These are phyloP conservation scores for Auriscalpium orientale DNA, from an alignment of 768 basidiomycete species.

Conservation along the genomic window DNA sequence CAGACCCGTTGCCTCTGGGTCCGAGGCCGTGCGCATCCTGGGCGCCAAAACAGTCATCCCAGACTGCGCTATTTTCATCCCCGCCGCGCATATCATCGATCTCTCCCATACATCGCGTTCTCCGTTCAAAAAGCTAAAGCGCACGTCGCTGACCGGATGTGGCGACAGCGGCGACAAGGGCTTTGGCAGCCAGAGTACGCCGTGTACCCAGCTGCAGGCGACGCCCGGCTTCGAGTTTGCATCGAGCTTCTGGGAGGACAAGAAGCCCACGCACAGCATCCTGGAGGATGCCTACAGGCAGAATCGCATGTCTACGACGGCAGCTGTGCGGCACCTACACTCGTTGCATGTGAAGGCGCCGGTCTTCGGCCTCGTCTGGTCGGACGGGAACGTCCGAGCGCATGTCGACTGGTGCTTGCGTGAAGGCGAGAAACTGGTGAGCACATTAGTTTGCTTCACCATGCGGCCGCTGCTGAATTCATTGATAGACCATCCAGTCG, in stretches of 20 bases:
- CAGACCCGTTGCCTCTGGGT: slow-evolving; percentile 18
- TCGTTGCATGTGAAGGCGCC: slow-evolving; percentile 38
- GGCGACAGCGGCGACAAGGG: slow-evolving; percentile 36
- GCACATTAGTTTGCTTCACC: background rate
- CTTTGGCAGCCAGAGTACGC: slow-evolving; percentile 45
- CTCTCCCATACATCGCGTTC: slow-evolving; percentile 39
- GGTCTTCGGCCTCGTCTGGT: slow-evolving; percentile 49
- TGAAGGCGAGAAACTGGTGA: background rate
- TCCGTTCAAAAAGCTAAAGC: slow-evolving; percentile 40
- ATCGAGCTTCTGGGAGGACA: slow-evolving; percentile 53
- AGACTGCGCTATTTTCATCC: slow-evolving; percentile 43
- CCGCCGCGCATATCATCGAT: slow-evolving; percentile 27
- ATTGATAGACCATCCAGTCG: slow-evolving; percentile 37
- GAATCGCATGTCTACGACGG: slow-evolving; percentile 48
- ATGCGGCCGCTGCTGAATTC: background rate
- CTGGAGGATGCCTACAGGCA: slow-evolving; percentile 50
- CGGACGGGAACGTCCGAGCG: slow-evolving; percentile 42
- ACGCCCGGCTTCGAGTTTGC: slow-evolving; percentile 43
- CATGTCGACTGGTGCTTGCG: slow-evolving; percentile 47
- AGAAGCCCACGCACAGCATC: slow-evolving; percentile 43
- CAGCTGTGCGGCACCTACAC: slow-evolving; percentile 42
- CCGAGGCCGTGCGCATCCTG: slow-evolving; percentile 31
- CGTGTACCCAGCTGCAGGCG: slow-evolving; percentile 39
- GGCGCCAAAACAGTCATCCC: slow-evolving; percentile 41
- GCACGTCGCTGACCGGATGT: slow-evolving; percentile 28